A percentile compares a stretch with the other conserved stretches of the same genome.
These are phyloP conservation scores for Epichloe glyceriae DNA, from an alignment of 2,329 filamentous ascomycete species.

Conservation along the genomic window DNA sequence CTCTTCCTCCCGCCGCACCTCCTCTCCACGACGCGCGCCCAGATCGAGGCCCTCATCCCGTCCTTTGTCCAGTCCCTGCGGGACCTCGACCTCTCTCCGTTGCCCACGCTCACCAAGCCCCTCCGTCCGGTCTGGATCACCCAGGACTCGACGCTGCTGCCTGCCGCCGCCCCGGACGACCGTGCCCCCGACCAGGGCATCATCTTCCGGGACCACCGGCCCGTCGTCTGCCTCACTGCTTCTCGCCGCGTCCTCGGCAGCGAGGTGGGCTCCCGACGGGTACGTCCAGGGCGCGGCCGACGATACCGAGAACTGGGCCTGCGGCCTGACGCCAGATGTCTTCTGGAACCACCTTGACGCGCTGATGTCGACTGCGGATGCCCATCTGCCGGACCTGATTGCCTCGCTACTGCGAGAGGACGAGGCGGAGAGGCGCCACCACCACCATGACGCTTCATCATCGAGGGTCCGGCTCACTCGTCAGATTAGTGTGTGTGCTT, in stretches of 20 bases:
- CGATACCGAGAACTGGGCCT: conserved; percentile 87
- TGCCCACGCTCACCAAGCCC: conserved; percentile 51
- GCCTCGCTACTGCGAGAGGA: conserved; percentile 16
- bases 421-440: background rate
- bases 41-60: conserved; percentile 53
- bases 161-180: background rate
- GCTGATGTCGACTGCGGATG: conserved; percentile 53
- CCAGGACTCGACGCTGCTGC: conserved; percentile 41
- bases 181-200: background rate
- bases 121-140: conserved; percentile 72
- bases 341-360: conserved; percentile 62
- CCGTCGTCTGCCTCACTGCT: conserved; percentile 75
- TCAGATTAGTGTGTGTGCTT: conserved; percentile 23
- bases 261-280: conserved; percentile 42
- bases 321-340: conserved; percentile 59
- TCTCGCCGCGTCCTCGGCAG: conserved; percentile 58
- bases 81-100: conserved; percentile 46
- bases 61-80: conserved; percentile 38
- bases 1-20: conserved; percentile 62
- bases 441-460: background rate
- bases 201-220: conserved; percentile 48
- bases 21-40: conserved; percentile 59
- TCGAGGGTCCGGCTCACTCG: conserved; percentile 19
- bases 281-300: conserved; percentile 95
- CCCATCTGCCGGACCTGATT: conserved; percentile 43